Evolutionary conservation across 768 basidiomycete genomes (phyloP), one percentile per base, ranked within the genome.

Genomic region (Tulasnella sp.): DNA sequence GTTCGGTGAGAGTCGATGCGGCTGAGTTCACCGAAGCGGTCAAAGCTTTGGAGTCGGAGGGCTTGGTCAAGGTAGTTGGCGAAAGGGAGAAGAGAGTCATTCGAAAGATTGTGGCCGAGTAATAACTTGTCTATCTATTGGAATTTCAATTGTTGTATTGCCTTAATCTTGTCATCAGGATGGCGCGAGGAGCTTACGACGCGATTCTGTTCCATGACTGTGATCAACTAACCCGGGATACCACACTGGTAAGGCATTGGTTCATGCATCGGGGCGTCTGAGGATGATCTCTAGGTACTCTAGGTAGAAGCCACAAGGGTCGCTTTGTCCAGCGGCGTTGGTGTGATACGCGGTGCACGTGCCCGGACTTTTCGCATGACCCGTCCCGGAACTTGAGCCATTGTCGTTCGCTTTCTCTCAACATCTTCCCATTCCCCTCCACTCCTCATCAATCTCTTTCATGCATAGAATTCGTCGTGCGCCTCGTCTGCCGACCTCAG

Each of bases 21-120:
- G 86, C 88, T 1, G 97, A 98, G 85, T 97, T 99, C 85, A 84
- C 88, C 48, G 93, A 94, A 86, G 93, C 94, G 34, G 87, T 96
- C 81, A 91, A 89, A 83, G 88, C 86, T 34, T 85, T 97, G 81
- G 93, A 96, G 88, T 92, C 92, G 75, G 97, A 99, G 85, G 97
- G 97, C 0, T 75, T 92, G 38, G 86, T 98, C 76, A 96, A 93
- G 84, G 92, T 97, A 6, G 88, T 94, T 9, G 97, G 97, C 0
- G 95, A 97, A 84, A 89, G 94, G 78, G 95, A 98, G 46, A 91
- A 88, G 86, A 89, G 96, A 84, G 92, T 89, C 84, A 95, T 98
- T 83, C 87, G 92, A 34, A 58, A 58, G 36, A 77, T 77, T 39
- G 24, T 62, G 14, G 21, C 39, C 40, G 76, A 77, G n/a, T 77